These are phyloP conservation scores for Metschnikowia shivogae DNA, from an alignment of 805 yeast genomes.

Conservation along the genomic window DNA sequence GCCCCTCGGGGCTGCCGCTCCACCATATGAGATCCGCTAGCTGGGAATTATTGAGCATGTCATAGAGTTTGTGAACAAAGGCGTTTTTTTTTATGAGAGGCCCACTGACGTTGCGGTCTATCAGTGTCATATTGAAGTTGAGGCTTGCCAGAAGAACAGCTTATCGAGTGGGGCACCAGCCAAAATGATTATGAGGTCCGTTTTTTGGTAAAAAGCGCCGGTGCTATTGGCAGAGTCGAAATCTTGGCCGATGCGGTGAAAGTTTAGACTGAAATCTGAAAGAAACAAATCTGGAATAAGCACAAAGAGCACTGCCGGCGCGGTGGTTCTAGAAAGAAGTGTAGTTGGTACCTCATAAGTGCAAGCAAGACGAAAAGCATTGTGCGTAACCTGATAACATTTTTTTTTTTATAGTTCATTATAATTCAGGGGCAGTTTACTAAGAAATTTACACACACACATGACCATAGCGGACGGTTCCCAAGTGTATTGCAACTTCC, in stretches of 20 bases:
- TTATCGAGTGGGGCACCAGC: background rate
- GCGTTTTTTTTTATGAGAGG: conserved; percentile 48
- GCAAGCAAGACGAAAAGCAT: conserved; percentile 3
- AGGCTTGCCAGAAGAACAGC: background rate
- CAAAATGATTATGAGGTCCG: background rate
- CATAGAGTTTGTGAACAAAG: conserved; percentile 48
- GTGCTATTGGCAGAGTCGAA: background rate
- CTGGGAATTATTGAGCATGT: conserved; percentile 36
- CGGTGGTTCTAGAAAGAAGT: background rate
- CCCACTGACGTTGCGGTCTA: conserved; percentile 19
- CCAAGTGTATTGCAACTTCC: too few species aligned
- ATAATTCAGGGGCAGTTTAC: too few species aligned
- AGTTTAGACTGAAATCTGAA: background rate
- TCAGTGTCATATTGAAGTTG: conserved; percentile 1
- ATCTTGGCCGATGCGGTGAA: background rate
- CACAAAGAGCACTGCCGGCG: background rate
- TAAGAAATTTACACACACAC: too few species aligned
- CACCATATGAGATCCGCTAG: conserved; percentile 41
- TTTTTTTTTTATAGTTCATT: conserved; percentile 1
- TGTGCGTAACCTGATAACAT: conserved; percentile 4
- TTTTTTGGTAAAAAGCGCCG: background rate
- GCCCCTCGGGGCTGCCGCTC: conserved; percentile 41
- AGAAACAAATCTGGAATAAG: background rate
- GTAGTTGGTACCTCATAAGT: conserved; percentile 2
- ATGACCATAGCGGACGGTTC: too few species aligned